Evolutionary conservation across 331 rosid species (phyloP).

Genomic region (Prunus yedoensis): DNA sequence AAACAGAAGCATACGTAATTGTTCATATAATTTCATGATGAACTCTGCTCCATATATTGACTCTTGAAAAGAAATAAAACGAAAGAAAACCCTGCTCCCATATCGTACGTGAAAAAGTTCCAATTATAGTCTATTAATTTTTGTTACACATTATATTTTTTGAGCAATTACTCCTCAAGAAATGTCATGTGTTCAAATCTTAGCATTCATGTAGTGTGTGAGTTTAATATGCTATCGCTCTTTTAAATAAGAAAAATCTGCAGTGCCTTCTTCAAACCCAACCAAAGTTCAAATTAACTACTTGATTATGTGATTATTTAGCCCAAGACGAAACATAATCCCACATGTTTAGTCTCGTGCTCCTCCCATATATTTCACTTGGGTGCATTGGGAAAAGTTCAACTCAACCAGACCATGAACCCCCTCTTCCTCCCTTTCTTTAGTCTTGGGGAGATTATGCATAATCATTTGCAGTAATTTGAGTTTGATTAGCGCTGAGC

Average conservation of each 20-base stretch:
- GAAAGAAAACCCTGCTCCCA: background rate
- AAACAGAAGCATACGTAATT: background rate
- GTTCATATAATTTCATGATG: background rate
- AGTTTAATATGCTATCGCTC: no score
- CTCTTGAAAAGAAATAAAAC: background rate
- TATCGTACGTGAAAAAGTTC: background rate
- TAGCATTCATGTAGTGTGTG: accelerated
- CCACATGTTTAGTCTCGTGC: slow-evolving; percentile 74
- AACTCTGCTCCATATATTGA: no score
- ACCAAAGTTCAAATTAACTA: slow-evolving; percentile 26
- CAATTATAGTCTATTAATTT: background rate
- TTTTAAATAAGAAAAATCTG: background rate
- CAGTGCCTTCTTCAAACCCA: slow-evolving; percentile 29
- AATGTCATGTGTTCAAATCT: no score
- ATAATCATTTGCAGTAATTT: background rate
- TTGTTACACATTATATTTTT: no score
- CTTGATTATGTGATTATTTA: slow-evolving; percentile 22
- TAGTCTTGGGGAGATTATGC: background rate
- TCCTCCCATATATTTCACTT: slow-evolving; percentile 48
- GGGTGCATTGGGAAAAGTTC: background rate
- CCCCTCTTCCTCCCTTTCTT: background rate
- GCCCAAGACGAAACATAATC: slow-evolving; percentile 39
- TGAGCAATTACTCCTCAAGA: accelerated
- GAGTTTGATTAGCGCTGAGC: background rate
- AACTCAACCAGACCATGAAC: slow-evolving; percentile 8